A percentile compares a stretch with the other conserved stretches of the same genome.
Conservation (phyloP, 2,329 filamentous ascomycete genomes). For the Exophiala oligosperma region DNA sequence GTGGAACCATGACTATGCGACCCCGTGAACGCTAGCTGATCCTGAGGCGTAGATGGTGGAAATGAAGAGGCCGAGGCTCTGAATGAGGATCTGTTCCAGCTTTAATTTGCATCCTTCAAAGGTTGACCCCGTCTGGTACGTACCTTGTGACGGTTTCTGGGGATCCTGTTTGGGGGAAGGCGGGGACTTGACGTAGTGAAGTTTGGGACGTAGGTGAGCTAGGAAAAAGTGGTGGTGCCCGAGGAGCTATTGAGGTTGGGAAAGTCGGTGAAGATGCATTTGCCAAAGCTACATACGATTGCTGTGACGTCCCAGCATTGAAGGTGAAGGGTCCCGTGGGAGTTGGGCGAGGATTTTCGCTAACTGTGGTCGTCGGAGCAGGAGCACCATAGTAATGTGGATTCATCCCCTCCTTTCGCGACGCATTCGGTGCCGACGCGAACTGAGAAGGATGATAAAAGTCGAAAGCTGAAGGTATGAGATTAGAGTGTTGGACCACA, state of each 20-base stretch:
- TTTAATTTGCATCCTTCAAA: not conserved
- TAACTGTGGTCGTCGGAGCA: not conserved
- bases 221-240: no score
- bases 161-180: not conserved
- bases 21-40: not conserved
- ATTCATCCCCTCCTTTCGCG: constrained; percentile 9
- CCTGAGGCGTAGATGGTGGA: not conserved
- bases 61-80: not conserved
- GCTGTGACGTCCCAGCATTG: not conserved
- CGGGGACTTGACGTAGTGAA: not conserved
- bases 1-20: not conserved
- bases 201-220: no score
- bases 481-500: constrained; percentile 5
- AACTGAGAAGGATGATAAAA: constrained; percentile 1
- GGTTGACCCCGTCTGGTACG: not conserved
- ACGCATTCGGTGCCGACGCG: constrained; percentile 9
- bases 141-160: not conserved
- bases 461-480: constrained; percentile 1
- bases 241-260: not conserved
- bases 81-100: not conserved
- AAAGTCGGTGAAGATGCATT: not conserved
- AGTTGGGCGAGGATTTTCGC: not conserved
- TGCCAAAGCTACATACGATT: not conserved
- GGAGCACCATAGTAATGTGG: not conserved
- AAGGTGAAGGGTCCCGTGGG: not conserved